Evolutionary conservation across 495 filamentous ascomycete species (phyloP), one percentile per base, ranked within the genome.

Genomic region (Tuber melanosporum): DNA sequence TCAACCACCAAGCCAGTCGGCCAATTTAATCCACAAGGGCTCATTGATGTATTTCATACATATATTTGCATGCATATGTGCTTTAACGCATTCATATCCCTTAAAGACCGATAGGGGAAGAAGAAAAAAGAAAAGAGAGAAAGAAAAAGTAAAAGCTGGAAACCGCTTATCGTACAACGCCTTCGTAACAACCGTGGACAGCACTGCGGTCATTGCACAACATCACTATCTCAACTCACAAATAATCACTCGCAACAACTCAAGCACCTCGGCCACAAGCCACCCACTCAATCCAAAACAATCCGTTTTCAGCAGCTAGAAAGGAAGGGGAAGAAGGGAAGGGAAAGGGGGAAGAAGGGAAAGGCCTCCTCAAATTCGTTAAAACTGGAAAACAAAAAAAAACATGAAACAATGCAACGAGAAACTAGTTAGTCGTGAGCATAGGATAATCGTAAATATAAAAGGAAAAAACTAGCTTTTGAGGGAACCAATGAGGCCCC

Each of bases 241-340:
- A 44, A 41, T 70, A 62, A 71, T 77, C 72, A 77, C 76, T 77
- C 76, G 76, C 45, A 71, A 41, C 32, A 36, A 43, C 47, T 46
- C 41, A 69, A 71, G 72, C 41, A 46, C 74, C 70, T 1, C 42
- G 19, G 17, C 41, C 22, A 45, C 22, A 44, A 42, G 19, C 41
- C 45, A n/a, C 19, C 43, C 41, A 15, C 26, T 36, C 71, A 36
- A 62, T 73, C 70, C 73, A 73, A 39, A 70, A 71, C 70, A 44
- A 47, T 26, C 26, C 20, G 47, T 41, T 43, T 71, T 71, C 20
- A 42, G 69, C 44, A 36, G 22, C 46, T 77, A 70, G 41, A 70
- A 49, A 69, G 42, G 71, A 32, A 19, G 10, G 7, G 26, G 7
- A 20, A 49, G 26, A 42, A 71, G 36, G 26, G 26, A 39, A 6